Conservation (phyloP, 2,329 filamentous ascomycete species). For the Grosmannia serpens region DNA sequence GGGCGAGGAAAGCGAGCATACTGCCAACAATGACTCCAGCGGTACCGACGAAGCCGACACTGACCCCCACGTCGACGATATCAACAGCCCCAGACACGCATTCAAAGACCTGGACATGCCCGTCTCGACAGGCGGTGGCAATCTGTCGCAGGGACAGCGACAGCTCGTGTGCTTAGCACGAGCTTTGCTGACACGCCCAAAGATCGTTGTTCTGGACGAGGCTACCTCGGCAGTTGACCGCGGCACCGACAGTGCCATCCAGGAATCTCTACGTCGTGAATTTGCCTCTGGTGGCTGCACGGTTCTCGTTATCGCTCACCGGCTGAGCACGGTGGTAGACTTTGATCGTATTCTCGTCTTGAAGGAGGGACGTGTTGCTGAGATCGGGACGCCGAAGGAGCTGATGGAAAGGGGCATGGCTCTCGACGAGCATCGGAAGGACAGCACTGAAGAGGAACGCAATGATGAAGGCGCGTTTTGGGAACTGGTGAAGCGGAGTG, state of each 20-base stretch:
- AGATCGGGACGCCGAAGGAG: conserved; percentile 26
- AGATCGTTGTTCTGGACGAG: conserved; percentile 30
- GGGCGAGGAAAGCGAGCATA: conserved; percentile 3
- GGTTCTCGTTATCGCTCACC: conserved; percentile 31
- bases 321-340: conserved; percentile 34
- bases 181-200: conserved; percentile 27
- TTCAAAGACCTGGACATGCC: conserved; percentile 22
- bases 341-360: conserved; percentile 40
- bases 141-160: conserved; percentile 33
- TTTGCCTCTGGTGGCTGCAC: conserved; percentile 41
- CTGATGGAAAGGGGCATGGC: conserved; percentile 27
- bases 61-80: not conserved
- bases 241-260: conserved; percentile 45
- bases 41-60: not conserved
- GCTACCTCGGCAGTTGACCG: conserved; percentile 40
- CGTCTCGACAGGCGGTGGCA: conserved; percentile 21
- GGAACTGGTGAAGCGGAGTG: conserved; percentile 12
- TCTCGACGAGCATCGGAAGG: conserved; percentile 5
- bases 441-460: not conserved
- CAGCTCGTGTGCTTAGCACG: conserved; percentile 38
- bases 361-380: conserved; percentile 33
- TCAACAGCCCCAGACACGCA: conserved; percentile 13
- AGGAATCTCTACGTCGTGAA: conserved; percentile 38
- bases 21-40: not conserved
- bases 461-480: conserved; percentile 9